Evolutionary conservation across 371 early-diverging fungal genomes (phyloP).

Genomic region (Mortierella sp.): DNA sequence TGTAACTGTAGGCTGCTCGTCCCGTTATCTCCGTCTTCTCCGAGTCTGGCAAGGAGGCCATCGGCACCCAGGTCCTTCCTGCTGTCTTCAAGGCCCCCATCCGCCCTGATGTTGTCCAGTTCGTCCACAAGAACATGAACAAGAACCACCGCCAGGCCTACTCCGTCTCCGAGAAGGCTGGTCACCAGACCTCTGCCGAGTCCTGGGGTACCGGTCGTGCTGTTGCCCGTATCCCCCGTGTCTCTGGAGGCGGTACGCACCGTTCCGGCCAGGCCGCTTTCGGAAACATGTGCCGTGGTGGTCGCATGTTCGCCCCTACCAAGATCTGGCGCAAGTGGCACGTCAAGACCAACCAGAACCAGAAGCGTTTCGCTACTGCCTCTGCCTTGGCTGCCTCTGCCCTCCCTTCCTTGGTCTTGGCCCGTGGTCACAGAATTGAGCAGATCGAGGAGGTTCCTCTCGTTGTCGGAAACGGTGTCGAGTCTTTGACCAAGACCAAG

Average conservation of each 20-base stretch:
- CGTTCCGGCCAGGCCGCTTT: slow-evolving; percentile 99
- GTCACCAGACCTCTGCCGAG: slow-evolving; percentile 99
- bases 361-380: slow-evolving; percentile 98
- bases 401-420: slow-evolving; percentile 95
- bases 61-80: slow-evolving; percentile 89
- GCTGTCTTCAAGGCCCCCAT: slow-evolving; percentile 98
- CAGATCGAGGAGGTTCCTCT: slow-evolving; percentile 98
- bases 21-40: slow-evolving; percentile 94
- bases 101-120: slow-evolving; percentile 97
- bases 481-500: slow-evolving; percentile 96
- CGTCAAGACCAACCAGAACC: slow-evolving; percentile 98
- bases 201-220: slow-evolving; percentile 99
- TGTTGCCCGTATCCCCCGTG: slow-evolving; percentile 99
- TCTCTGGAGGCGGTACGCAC: slow-evolving; percentile 98
- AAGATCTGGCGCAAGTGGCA: slow-evolving; percentile 99
- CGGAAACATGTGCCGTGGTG: slow-evolving; percentile 99
- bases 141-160: slow-evolving; percentile 99
- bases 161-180: slow-evolving; percentile 97
- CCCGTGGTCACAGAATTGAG: slow-evolving; percentile 99
- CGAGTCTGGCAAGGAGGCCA: slow-evolving; percentile 79
- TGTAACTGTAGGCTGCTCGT: slow-evolving; percentile 68
- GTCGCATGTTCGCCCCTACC: slow-evolving; percentile 99
- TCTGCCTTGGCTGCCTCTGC: slow-evolving; percentile 99
- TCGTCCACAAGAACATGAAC: slow-evolving; percentile 97
- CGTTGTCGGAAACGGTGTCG: slow-evolving; percentile 88